Evolutionary conservation across 2,329 filamentous ascomycete species (phyloP).

Genomic region (Apiospora kogelbergensis): DNA sequence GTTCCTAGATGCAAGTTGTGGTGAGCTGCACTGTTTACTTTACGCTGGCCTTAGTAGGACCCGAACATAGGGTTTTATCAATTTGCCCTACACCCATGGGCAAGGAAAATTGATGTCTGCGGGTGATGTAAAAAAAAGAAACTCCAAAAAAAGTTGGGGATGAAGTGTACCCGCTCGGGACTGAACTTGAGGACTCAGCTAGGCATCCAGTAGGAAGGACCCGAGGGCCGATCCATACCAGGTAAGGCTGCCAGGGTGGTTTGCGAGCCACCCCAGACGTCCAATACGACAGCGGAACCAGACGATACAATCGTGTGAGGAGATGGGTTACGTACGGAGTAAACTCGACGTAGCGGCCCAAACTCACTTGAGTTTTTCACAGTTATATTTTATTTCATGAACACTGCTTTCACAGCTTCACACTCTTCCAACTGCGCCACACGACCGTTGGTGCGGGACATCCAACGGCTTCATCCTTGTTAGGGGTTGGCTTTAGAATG

Average conservation of each 20-base stretch:
- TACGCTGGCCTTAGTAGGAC: too few species aligned
- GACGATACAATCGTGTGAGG: neutral
- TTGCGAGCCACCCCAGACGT: neutral
- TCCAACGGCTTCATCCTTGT: neutral
- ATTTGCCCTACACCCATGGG: too few species aligned
- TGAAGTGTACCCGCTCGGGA: neutral
- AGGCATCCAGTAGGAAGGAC: neutral
- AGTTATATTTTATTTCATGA: too few species aligned
- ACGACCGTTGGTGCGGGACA: neutral
- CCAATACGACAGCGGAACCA: neutral
- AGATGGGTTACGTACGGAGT: neutral
- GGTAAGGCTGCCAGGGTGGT: neutral
- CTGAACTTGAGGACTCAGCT: neutral
- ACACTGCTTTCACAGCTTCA: too few species aligned
- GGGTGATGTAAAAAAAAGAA: neutral
- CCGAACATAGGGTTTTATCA: too few species aligned
- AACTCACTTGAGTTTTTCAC: too few species aligned
- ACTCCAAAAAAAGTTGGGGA: neutral
- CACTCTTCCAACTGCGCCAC: neutral
- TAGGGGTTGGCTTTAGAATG: too few species aligned
- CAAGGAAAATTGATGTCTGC: neutral
- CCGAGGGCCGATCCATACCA: neutral
- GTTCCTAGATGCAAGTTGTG: too few species aligned
- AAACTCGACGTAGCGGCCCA: neutral
- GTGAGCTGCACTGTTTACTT: too few species aligned